Percentiles rank a stretch among this genome's conserved stretches.
Evolutionary conservation across 345 rosid species (phyloP).

Genomic region (Eucalyptus regnans): DNA sequence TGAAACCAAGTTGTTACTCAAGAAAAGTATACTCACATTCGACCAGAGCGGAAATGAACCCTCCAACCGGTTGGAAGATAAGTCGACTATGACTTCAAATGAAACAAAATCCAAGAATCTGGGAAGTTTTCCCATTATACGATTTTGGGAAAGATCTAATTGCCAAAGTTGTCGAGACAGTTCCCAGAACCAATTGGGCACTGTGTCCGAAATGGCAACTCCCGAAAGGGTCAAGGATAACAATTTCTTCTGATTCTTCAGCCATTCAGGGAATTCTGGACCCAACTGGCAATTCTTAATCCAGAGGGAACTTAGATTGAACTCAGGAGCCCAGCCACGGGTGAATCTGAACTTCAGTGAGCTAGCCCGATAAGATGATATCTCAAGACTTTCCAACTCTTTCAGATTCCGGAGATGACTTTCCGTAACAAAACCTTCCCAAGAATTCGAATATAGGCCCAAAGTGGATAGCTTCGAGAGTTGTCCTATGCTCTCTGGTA

Average conservation of each 20-base stretch:
- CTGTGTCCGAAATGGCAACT: neutral
- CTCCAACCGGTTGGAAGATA: slow-evolving; percentile 1
- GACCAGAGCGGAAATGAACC: slow-evolving; percentile 1
- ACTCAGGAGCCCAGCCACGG: slow-evolving; percentile 3
- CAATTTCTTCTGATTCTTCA: neutral
- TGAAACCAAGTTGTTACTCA: neutral
- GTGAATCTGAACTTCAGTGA: neutral
- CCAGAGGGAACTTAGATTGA: neutral
- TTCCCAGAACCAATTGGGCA: slow-evolving; percentile 10
- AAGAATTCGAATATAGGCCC: neutral
- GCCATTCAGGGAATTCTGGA: slow-evolving; percentile 11
- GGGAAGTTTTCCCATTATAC: slow-evolving; percentile 2
- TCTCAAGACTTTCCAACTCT: neutral
- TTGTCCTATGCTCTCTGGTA: slow-evolving; percentile 6
- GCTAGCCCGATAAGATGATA: neutral
- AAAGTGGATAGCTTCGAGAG: neutral
- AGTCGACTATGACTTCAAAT: too few relatives aligned
- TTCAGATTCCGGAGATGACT: neutral
- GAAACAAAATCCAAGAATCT: neutral
- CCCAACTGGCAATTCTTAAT: neutral
- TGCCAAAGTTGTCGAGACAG: neutral
- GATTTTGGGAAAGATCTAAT: slow-evolving; percentile 9
- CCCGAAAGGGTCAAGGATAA: neutral
- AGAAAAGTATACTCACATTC: neutral
- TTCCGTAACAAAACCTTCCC: slow-evolving; percentile 10